Evolutionary conservation across 1,284 basidiomycete species (phyloP).

Genomic region (Baeospora myosura): DNA sequence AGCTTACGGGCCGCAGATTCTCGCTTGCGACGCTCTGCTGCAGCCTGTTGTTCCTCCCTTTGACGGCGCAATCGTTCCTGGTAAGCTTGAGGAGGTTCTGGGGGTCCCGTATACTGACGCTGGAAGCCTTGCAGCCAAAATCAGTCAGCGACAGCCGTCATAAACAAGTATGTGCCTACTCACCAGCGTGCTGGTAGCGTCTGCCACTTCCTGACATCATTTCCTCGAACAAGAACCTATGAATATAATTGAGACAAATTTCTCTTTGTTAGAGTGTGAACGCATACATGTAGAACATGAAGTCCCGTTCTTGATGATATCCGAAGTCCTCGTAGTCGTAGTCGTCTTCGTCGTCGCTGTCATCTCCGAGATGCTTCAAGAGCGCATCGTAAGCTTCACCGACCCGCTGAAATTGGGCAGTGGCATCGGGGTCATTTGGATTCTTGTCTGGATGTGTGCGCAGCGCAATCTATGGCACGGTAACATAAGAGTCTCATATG

Average conservation of each 20-base stretch:
- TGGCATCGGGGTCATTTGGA: conserved; percentile 53
- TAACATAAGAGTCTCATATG: no score
- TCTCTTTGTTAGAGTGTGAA: no score
- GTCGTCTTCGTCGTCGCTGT: conserved; percentile 27
- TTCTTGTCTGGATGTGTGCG: conserved; percentile 72
- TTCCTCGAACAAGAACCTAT: conserved; percentile 43
- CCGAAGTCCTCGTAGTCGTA: conserved; percentile 26
- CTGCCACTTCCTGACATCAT: conserved; percentile 32
- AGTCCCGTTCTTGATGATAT: conserved; percentile 25
- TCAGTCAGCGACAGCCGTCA: conserved; percentile 4
- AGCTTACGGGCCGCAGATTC: conserved; percentile 41
- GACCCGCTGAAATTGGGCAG: conserved; percentile 58
- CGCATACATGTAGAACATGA: conserved; percentile 39
- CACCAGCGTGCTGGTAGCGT: conserved; percentile 22
- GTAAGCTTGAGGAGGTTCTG: conserved; percentile 43
- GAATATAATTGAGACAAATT: conserved; percentile 6
- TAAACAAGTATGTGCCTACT: conserved; percentile 19
- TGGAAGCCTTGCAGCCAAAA: conserved; percentile 10
- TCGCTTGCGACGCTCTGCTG: conserved; percentile 39
- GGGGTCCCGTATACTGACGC: conserved; percentile 15
- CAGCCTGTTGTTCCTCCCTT: conserved; percentile 47
- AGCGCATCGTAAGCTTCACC: conserved; percentile 61
- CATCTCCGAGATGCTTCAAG: conserved; percentile 42
- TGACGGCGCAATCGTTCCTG: conserved; percentile 39
- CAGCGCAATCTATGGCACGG: conserved; percentile 44